Percentiles rank a stretch among this genome's conserved stretches.
Conservation (phyloP, 129 eudicot species). For the Flaveria sonorensis region DNA sequence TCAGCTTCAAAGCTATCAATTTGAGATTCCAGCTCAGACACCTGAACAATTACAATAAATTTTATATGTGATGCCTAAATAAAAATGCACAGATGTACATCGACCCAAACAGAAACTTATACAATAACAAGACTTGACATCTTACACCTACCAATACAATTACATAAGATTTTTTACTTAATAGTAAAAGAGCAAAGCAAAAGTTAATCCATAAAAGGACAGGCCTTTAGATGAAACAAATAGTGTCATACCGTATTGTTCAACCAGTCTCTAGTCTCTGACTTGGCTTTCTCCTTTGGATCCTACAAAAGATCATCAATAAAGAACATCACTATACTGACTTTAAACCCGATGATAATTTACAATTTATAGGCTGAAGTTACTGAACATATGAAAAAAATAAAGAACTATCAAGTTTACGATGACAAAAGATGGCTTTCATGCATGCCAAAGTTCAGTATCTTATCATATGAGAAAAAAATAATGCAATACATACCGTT, state of each 20-base stretch:
- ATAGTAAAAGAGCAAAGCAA: background rate
- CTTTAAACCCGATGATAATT: background rate
- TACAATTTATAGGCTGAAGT: background rate
- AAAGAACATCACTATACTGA: conserved; percentile 26
- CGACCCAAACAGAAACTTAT: conserved; percentile 6
- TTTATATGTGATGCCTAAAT: conserved; percentile 7
- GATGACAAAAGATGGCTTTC: conserved; percentile 2
- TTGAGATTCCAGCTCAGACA: conserved; percentile 91
- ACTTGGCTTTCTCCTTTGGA: conserved; percentile 96
- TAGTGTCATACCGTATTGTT: conserved; percentile 78
- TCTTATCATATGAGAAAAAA: background rate
- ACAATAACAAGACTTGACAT: conserved; percentile 1
- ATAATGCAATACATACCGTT: conserved; percentile 50
- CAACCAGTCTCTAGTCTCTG: conserved; percentile 98
- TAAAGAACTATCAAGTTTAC: background rate
- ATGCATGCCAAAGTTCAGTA: conserved; percentile 12
- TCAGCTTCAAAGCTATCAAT: conserved; percentile 98
- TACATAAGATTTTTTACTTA: background rate
- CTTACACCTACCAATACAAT: background rate
- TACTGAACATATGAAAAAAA: background rate
- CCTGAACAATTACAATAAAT: conserved; percentile 51
- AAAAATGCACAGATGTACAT: conserved; percentile 14
- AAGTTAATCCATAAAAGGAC: conserved; percentile 10
- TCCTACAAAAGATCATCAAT: conserved; percentile 55
- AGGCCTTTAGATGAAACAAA: conserved; percentile 23